These are phyloP conservation scores for Parathielavia appendiculata DNA, from an alignment of 495 filamentous ascomycete species.

Conservation along the genomic window DNA sequence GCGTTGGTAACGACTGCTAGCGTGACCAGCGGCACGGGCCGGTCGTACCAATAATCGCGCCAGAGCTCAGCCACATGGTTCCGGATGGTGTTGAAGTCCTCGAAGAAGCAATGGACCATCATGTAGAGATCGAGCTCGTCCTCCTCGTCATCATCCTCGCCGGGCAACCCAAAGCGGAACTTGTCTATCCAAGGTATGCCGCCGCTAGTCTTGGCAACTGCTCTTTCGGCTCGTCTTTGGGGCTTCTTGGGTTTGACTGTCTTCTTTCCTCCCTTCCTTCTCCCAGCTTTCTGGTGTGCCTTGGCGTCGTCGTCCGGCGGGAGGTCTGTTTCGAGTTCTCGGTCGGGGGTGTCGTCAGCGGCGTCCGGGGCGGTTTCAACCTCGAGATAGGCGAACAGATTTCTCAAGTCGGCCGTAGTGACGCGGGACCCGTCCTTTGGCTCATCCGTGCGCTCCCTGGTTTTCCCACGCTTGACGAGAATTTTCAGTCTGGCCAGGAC, in stretches of 20 bases:
- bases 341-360: constrained; percentile 6
- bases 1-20: constrained; percentile 31
- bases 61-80: constrained; percentile 28
- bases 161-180: constrained; percentile 14
- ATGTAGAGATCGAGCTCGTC: constrained; percentile 32
- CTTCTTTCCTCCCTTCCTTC: constrained; percentile 25
- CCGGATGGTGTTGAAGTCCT: constrained; percentile 32
- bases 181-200: constrained; percentile 19
- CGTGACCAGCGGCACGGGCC: constrained; percentile 19
- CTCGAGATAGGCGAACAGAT: constrained; percentile 29
- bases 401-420: constrained; percentile 22
- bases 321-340: constrained; percentile 9
- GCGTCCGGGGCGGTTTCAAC: constrained; percentile 14
- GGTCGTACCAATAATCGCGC: constrained; percentile 29
- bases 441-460: background rate
- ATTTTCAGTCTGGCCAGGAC: constrained; percentile 24
- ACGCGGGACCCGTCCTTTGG: background rate
- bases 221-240: constrained; percentile 8
- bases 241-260: constrained; percentile 13
- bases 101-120: constrained; percentile 35
- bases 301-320: background rate
- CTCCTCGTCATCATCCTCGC: constrained; percentile 21
- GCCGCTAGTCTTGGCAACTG: background rate
- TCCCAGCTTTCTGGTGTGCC: constrained; percentile 14
- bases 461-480: constrained; percentile 1